Conservation (phyloP, 495 filamentous ascomycete genomes). For the Polyplosphaeria fusca region DNA sequence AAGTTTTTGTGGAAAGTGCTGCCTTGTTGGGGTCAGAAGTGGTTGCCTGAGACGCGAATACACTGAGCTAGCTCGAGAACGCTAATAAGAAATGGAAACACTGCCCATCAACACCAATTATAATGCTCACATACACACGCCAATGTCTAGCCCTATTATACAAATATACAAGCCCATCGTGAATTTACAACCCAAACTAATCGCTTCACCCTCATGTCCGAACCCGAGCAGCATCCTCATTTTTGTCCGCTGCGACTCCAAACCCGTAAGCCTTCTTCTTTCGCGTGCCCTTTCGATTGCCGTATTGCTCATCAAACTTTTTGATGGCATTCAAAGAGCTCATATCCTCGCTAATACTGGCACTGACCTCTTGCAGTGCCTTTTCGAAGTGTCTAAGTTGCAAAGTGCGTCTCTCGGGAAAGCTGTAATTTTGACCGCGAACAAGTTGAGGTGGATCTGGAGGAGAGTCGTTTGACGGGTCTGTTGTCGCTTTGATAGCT, state of each 20-base stretch:
- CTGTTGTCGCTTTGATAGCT: constrained; percentile 29
- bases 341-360: constrained; percentile 96
- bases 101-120: too few species aligned
- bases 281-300: constrained; percentile 73
- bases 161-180: too few species aligned
- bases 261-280: constrained; percentile 69
- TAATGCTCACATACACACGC: too few species aligned
- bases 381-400: constrained; percentile 67
- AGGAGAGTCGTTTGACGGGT: background rate
- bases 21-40: too few species aligned
- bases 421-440: constrained; percentile 21
- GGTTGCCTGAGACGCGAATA: too few species aligned
- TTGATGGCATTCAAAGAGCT: constrained; percentile 74
- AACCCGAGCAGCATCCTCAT: constrained; percentile 37
- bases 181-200: background rate
- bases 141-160: too few species aligned
- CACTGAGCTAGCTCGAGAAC: too few species aligned
- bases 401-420: constrained; percentile 27
- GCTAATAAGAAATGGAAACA: too few species aligned
- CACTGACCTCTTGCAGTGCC: constrained; percentile 83
- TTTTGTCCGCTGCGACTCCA: constrained; percentile 41
- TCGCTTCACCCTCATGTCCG: constrained; percentile 8
- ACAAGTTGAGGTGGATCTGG: constrained; percentile 9
- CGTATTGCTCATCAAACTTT: constrained; percentile 96
- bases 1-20: too few species aligned